A percentile compares a stretch with the other conserved stretches of the same genome.
These are phyloP conservation scores for Sporothrix protearum DNA, from an alignment of 2,329 filamentous ascomycete genomes.

Conservation along the genomic window DNA sequence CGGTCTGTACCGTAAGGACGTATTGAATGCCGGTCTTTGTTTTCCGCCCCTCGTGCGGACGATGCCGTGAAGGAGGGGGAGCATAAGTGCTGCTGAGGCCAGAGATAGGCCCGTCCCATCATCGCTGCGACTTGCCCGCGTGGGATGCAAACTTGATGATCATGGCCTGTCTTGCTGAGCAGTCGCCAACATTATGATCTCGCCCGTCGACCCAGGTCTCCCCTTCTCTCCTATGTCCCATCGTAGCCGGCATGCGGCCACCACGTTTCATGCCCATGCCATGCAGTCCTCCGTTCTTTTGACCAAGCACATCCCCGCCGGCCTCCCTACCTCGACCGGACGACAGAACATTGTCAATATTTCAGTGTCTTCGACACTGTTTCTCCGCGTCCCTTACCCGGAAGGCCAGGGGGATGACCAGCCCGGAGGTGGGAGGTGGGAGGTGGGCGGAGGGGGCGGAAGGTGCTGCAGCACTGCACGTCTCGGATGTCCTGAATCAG, in stretches of 20 bases:
- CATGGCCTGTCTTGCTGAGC: neutral
- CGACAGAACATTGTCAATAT: neutral
- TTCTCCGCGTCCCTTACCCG: no score
- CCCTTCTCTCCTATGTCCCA: neutral
- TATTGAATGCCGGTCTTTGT: no score
- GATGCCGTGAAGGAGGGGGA: no score
- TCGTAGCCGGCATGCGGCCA: neutral
- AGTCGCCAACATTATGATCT: neutral
- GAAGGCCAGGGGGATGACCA: neutral
- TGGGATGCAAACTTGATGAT: neutral
- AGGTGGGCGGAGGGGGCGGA: neutral
- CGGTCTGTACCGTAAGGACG: no score
- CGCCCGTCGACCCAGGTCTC: neutral
- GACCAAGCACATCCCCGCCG: neutral
- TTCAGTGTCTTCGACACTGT: neutral
- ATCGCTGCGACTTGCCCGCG: no score
- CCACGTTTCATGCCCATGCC: conserved; percentile 8
- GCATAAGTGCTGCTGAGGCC: no score
- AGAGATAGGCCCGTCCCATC: no score
- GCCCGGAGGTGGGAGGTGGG: neutral
- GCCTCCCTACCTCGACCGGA: neutral
- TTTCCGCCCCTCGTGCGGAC: no score
- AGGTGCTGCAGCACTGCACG: neutral
- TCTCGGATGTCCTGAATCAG: conserved; percentile 9
- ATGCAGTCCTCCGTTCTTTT: neutral